Conservation (phyloP, 2,329 filamentous ascomycete species). For the Cercospora beticola region DNA sequence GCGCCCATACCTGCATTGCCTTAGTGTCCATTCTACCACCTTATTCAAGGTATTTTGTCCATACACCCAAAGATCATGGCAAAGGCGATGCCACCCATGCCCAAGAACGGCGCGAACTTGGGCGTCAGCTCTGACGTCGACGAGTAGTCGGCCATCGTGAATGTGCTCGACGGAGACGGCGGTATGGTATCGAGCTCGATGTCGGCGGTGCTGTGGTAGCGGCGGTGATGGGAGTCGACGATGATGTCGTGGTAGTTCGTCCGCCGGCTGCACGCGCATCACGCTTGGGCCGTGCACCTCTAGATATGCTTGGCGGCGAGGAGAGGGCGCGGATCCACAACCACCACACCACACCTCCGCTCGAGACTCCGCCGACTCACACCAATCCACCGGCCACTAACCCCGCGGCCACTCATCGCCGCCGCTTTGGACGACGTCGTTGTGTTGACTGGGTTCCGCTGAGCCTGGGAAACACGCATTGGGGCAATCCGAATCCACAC, state of each 20-base stretch:
- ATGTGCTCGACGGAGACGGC: background rate
- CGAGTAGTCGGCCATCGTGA: constrained; percentile 42
- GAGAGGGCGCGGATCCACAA: background rate
- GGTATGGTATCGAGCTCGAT: constrained; percentile 1
- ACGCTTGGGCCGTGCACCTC: background rate
- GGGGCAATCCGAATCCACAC: background rate
- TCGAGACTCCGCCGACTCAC: background rate
- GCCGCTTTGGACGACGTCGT: background rate
- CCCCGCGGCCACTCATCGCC: background rate
- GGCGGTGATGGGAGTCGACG: constrained; percentile 1
- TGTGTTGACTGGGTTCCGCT: background rate
- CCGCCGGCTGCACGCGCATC: background rate
- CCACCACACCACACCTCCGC: background rate
- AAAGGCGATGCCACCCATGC: constrained; percentile 78
- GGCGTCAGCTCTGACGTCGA: constrained; percentile 59
- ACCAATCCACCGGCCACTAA: background rate
- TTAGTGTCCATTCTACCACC: constrained; percentile 25
- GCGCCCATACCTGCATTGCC: constrained; percentile 62
- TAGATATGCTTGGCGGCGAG: background rate
- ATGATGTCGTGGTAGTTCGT: constrained; percentile 2
- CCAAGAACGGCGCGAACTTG: constrained; percentile 83
- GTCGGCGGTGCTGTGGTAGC: constrained; percentile 1
- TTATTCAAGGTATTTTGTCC: constrained; percentile 32
- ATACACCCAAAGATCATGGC: constrained; percentile 84
- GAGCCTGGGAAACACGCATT: background rate